Evolutionary conservation across 2,329 filamentous ascomycete species (phyloP), one percentile per base, ranked within the genome.

Genomic region (Ceratocystis ficicola): DNA sequence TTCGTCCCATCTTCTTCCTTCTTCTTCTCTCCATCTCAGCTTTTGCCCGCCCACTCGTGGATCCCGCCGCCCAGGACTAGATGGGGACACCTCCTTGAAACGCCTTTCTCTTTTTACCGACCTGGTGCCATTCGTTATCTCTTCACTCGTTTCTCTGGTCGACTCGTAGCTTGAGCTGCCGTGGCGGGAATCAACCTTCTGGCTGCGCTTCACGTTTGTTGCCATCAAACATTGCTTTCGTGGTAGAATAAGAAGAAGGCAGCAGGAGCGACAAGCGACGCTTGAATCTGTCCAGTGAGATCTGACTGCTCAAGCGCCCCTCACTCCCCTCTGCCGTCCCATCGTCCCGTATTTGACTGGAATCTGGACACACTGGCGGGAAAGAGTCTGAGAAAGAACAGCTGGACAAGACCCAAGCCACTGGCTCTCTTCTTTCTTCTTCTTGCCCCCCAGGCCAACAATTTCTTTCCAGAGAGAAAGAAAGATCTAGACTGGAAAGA

Each of bases 1-100:
- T 69, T 70, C 68, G 68, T 71, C 70, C 69, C 67, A 69, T 69
- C 69, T 69, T 70, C 69, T 68, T 67, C 67, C 67, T 69, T 69
- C 48, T 69, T 69, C 48, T 59, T 66, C 61, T 36, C 65, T 64
- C 52, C 46, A 20, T 36, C 50, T 48, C 52, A 20, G 20, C n/a
- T 3, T 36, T 17, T 62, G 20, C 32, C 46, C 44, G 30, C 69
- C 66, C 68, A 67, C 69, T 68, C 69, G 69, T 69, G 70, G 72
- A 68, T 64, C 69, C 66, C 59, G 20, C 44, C 36, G 17, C 50
- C 59, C 3, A 12, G 22, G n/a, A 60, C 48, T 28, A 59, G 65
- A 62, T 44, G 64, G 69, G 66, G 30, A 65, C 28, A 44, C 50
- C 41, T 65, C 41, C 63, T 50, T 48, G 61, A 63, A 63, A 32